Evolutionary conservation across 176 grass and related monocot species (phyloP).

Genomic region (Musa itinerans): DNA sequence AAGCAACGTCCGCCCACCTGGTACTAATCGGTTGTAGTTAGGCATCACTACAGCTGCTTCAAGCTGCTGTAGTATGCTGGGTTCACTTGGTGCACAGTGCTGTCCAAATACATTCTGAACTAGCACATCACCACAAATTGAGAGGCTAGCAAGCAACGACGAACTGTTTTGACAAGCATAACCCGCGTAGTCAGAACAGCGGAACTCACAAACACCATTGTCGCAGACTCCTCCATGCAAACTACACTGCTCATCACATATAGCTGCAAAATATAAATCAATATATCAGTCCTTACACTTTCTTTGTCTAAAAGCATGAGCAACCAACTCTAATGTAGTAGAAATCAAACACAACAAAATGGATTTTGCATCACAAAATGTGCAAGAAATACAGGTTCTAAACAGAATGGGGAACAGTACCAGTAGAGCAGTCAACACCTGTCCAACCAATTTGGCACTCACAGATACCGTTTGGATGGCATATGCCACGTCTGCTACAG

Average conservation of each 20-base stretch:
- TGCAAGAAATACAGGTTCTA: background rate
- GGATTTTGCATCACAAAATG: background rate
- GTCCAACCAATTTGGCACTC: slow-evolving; percentile 78
- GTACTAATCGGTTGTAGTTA: slow-evolving; percentile 98
- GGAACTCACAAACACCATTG: slow-evolving; percentile 94
- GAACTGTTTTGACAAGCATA: slow-evolving; percentile 98
- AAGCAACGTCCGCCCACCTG: slow-evolving; percentile 64
- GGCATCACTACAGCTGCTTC: slow-evolving; percentile 92
- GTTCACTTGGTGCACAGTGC: slow-evolving; percentile 93
- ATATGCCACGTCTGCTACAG: slow-evolving; percentile 59
- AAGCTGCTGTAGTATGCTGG: slow-evolving; percentile 87
- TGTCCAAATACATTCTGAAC: slow-evolving; percentile 64
- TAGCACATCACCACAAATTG: slow-evolving; percentile 90
- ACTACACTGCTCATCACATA: slow-evolving; percentile 99
- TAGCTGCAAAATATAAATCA: slow-evolving; percentile 45
- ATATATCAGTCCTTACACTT: background rate
- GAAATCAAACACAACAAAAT: background rate
- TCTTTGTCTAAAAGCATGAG: background rate
- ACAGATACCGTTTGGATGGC: slow-evolving; percentile 74
- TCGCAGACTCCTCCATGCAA: slow-evolving; percentile 97
- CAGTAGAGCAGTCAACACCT: slow-evolving; percentile 95
- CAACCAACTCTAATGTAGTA: background rate
- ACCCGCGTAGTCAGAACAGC: slow-evolving; percentile 96
- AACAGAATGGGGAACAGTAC: slow-evolving; percentile 30
- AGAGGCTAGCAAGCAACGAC: slow-evolving; percentile 61